phyloP scores from a whole-genome alignment of 2,329 filamentous ascomycete species.

The Aschersonia sp. region DNA sequence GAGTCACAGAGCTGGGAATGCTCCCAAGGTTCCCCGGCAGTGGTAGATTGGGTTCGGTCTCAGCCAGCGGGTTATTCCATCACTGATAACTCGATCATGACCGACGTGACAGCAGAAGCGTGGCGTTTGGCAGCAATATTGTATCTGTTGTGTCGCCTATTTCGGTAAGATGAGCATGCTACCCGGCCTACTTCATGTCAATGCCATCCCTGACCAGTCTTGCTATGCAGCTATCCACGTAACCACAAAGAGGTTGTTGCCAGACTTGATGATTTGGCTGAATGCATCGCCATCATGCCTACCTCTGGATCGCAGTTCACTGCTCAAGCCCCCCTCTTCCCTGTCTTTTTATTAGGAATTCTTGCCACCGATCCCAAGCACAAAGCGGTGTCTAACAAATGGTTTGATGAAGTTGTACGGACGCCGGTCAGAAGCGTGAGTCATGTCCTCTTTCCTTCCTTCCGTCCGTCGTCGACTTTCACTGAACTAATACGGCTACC shows the following conservation, averaged over 20 bases:
- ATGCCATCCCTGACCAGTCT: not conserved
- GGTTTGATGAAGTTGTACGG: slow-evolving; percentile 21
- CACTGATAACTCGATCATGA: slow-evolving; percentile 18
- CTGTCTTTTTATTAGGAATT: slow-evolving; percentile 25
- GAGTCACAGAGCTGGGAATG: slow-evolving; percentile 13
- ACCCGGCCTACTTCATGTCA: not conserved
- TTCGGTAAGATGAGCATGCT: slow-evolving; percentile 13
- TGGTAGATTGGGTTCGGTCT: slow-evolving; percentile 16
- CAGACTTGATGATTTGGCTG: slow-evolving; percentile 17
- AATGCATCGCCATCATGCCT: slow-evolving; percentile 24
- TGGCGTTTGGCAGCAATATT: slow-evolving; percentile 24
- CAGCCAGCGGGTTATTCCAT: slow-evolving; percentile 11
- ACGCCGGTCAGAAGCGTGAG: slow-evolving; percentile 25
- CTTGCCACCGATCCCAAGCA: slow-evolving; percentile 16
- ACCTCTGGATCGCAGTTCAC: slow-evolving; percentile 25
- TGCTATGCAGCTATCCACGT: slow-evolving; percentile 17
- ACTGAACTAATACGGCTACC: not conserved
- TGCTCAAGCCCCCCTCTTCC: slow-evolving; percentile 25
- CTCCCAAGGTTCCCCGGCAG: slow-evolving; percentile 4
- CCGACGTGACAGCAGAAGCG: slow-evolving; percentile 24
- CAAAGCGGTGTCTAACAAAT: slow-evolving; percentile 13
- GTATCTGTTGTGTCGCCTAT: slow-evolving; percentile 23
- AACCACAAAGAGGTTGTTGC: slow-evolving; percentile 19
- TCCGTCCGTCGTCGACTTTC: not conserved
- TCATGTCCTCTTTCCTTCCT: slow-evolving; percentile 1